Conservation (phyloP, 108 stramenopile species). For the Poteriospumella lacustris region DNA sequence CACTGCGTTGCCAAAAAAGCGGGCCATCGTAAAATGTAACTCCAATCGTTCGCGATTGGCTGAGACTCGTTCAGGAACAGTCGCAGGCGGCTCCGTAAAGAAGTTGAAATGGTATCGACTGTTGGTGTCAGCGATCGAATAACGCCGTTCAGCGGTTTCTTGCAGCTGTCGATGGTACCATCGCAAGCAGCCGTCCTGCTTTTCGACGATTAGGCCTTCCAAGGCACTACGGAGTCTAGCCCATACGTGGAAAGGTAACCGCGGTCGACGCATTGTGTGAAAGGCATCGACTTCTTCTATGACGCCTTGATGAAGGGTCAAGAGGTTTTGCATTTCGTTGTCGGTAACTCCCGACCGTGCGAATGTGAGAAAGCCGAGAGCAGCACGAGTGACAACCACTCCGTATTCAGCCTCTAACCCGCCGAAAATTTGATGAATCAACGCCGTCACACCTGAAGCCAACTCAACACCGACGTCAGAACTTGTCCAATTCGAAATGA, state of each 20-base stretch:
- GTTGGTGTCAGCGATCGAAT: not conserved
- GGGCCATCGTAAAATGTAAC: no score
- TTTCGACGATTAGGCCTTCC: conserved; percentile 6
- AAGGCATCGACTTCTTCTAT: not conserved
- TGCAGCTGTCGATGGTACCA: conserved; percentile 18
- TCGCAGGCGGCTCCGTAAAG: no score
- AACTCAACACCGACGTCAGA: not conserved
- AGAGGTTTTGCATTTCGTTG: not conserved
- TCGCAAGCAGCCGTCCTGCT: not conserved
- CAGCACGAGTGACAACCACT: not conserved
- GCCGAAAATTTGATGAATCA: conserved; percentile 5
- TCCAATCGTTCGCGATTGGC: no score
- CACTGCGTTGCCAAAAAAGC: no score
- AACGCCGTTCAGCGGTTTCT: conserved; percentile 15
- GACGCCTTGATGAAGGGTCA: not conserved
- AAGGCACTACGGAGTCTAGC: not conserved
- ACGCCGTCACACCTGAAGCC: not conserved
- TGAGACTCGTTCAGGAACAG: no score
- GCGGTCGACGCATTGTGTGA: not conserved
- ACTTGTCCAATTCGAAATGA: not conserved
- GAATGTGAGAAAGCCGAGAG: not conserved
- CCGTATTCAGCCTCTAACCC: conserved; percentile 3
- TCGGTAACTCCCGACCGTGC: not conserved
- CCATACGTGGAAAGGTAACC: conserved; percentile 1
- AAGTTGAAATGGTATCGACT: no score